Evolutionary conservation across 371 early-diverging fungal species (phyloP).

Genomic region (Actinomortierella wolfii): DNA sequence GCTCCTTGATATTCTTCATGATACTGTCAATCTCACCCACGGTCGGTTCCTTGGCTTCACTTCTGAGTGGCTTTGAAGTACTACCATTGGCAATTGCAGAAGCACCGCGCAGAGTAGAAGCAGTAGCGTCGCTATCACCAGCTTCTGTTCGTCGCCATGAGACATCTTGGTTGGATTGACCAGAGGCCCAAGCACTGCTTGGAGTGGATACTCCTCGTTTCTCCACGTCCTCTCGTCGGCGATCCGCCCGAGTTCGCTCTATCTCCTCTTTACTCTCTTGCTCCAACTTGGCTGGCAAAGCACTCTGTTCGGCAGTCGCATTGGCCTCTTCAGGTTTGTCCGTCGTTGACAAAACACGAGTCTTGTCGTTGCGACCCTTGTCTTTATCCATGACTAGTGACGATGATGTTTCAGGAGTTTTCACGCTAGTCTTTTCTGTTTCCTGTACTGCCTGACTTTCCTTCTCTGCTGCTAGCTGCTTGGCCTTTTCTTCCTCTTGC

Average conservation of each 20-base stretch:
- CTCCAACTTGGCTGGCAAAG: conserved; percentile 11
- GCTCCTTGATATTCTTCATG: conserved; percentile 32
- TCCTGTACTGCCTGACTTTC: conserved; percentile 4
- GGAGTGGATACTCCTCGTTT: neutral
- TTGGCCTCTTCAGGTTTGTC: conserved; percentile 9
- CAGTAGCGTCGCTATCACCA: neutral
- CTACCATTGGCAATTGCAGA: conserved; percentile 10
- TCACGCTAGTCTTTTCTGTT: conserved; percentile 1
- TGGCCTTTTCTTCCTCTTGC: conserved; percentile 22
- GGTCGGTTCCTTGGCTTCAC: conserved; percentile 5
- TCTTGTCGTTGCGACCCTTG: conserved; percentile 1
- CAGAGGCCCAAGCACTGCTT: neutral
- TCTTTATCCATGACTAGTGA: neutral
- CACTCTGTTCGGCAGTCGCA: conserved; percentile 17
- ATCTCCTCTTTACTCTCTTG: conserved; percentile 17
- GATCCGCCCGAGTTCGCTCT: conserved; percentile 6
- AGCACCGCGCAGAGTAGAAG: neutral
- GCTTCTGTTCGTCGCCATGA: conserved; percentile 1
- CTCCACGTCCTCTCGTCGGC: conserved; percentile 12
- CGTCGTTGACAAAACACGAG: neutral
- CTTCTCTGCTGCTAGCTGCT: conserved; percentile 19
- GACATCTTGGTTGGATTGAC: conserved; percentile 19
- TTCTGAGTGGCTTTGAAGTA: neutral
- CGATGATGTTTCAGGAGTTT: neutral
- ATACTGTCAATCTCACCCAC: conserved; percentile 21